phyloP scores from a whole-genome alignment of 768 basidiomycete genomes.

The Udeniomyces megalosporus region DNA sequence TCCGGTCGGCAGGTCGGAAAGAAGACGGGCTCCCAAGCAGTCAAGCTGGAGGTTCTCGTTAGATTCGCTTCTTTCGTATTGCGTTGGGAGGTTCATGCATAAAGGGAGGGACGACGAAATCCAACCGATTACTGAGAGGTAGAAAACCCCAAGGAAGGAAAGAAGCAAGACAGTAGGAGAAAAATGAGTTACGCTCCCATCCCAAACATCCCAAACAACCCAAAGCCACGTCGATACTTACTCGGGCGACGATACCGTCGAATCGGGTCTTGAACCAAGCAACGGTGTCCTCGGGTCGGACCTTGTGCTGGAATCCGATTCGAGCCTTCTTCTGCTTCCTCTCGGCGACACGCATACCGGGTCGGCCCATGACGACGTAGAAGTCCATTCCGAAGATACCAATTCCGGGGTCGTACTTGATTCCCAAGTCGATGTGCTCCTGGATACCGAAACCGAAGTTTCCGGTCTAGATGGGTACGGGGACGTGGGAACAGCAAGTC shows the following conservation, averaged over 20 bases:
- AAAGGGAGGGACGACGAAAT: too few relatives aligned
- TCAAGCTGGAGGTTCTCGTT: too few relatives aligned
- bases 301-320: constrained; percentile 72
- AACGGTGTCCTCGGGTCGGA: constrained; percentile 92
- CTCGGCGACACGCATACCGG: constrained; percentile 77
- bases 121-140: too few relatives aligned
- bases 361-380: constrained; percentile 81
- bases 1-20: too few relatives aligned
- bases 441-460: constrained; percentile 99
- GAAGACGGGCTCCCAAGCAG: too few relatives aligned
- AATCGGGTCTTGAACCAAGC: constrained; percentile 99
- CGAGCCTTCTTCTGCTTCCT: constrained; percentile 76
- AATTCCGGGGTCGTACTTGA: constrained; percentile 93
- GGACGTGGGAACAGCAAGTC: constrained; percentile 2
- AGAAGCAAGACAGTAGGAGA: too few relatives aligned
- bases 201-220: too few relatives aligned
- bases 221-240: too few relatives aligned
- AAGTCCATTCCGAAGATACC: constrained; percentile 99
- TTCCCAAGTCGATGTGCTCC: constrained; percentile 98
- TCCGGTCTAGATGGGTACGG: constrained; percentile 50
- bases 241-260: constrained; percentile 68
- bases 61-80: too few relatives aligned
- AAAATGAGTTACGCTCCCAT: too few relatives aligned
- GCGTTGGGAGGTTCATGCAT: too few relatives aligned
- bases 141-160: too few relatives aligned